Base-by-base conservation (phyloP, 1,284 basidiomycete species). In the Trichosporon sp. region DNA sequence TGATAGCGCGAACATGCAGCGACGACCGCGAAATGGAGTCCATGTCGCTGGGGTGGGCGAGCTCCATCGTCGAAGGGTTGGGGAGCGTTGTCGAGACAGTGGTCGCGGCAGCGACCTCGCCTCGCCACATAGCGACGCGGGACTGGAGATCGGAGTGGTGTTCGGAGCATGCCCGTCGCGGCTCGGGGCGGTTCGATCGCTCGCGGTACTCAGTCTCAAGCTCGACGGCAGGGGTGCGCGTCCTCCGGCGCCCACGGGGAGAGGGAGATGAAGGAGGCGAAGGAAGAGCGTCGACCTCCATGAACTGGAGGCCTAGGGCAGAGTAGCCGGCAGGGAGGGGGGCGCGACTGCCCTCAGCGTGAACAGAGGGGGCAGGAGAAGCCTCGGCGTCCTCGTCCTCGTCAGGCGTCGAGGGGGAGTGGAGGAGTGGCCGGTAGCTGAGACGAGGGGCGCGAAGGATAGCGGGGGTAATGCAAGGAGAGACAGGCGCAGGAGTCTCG, bases 241-340 rank as follows among this genome's bases (percentile, higher is more conserved):
- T 31, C 23, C 62, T 65, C 8, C 64, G 38, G 44, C 66, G 60
- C 2, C 68, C 65, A 1, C 62, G 68, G n/a, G 60, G 60, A 12
- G 56, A 62, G 21, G 25, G 65, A 7, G 63, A 66, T 0, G 60
- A 18, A 6, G 65, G 65, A 34, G 68, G 68, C 12, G 68, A 66
- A 4, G 62, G 68, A 3, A 64, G 27, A n/a, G 42, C 34, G 27
- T 58, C 21, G 21, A 34, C 18, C 11, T 18, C 56, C n/a, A 58
- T 27, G 42, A 71, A 56, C 34, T 70, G 62, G 23, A 72, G 71
- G 35, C 71, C 71, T n/a, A 72, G 68, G 0, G 71, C 71, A 12
- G 65, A 68, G 67, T 62, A 70, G 27, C 60, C 62, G 12, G 42
- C 65, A 6, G 31, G 35, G 4, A 66, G 21, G 0, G 66, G 47